Base-by-base conservation (phyloP, 1,284 basidiomycete species). In the Athelia sp. region DNA sequence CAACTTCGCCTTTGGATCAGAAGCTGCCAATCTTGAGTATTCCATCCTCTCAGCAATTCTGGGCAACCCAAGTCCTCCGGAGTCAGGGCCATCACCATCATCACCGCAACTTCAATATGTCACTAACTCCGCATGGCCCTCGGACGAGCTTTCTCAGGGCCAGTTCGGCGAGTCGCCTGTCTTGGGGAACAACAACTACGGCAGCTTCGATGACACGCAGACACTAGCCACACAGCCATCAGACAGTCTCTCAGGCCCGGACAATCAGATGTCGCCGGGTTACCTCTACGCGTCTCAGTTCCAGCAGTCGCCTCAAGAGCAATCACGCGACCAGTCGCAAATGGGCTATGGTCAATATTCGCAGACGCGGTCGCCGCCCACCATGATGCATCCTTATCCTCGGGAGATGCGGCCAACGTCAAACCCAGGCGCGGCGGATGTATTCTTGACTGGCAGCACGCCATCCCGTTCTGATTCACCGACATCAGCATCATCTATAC, bases 31-130 rank as follows among this genome's bases (percentile, higher is more conserved):
- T 64, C 75, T 94, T 52, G 93, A 96, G 63, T 95, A 95, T 67
- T 91, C 90, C 44, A 93, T 95, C 53, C 78, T 96, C 6, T 90
- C 89, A 31, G 86, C 87, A n/a, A 95, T 96, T 66, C 76, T 96
- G 43, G 89, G 88, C 31, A 89, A 86, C 56, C 75, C 82, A 36
- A 85, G 82, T 58, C 81, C 81, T 8, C 75, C 80, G 44, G 83
- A 83, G 47, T 76, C 77, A 8, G 65, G 61, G 42, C 68, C 66
- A 46, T 72, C 62, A 47, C 69, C 70, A 45, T 73, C 68, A 40
- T 72, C 70, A 49, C 67, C 70, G 49, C 66, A 67, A 19, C 56
- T 66, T 18, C 76, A 75, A 56, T 63, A 76, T 47, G 56, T 71
- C 6, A 58, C 72, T 51, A 69, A 69, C 48, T 75, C 79, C 2